Evolutionary conservation across 768 basidiomycete species (phyloP).

Genomic region (Sistotremastrum suecicum): DNA sequence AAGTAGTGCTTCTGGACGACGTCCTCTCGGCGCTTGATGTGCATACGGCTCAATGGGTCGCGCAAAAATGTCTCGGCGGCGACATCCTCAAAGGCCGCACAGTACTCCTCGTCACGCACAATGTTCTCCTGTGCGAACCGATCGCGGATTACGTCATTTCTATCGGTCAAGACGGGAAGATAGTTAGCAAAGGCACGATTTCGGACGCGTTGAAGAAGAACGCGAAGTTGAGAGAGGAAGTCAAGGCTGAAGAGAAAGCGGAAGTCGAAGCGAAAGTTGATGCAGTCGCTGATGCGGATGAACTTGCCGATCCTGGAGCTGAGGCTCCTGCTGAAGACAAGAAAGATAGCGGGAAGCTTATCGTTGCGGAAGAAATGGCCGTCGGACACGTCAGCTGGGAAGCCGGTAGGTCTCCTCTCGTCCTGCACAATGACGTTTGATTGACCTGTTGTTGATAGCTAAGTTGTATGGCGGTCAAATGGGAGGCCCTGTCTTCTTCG

Average conservation of each 20-base stretch:
- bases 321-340: constrained; percentile 2
- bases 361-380: constrained; percentile 49
- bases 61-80: constrained; percentile 21
- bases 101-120: constrained; percentile 19
- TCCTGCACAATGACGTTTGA: not conserved
- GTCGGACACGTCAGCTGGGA: constrained; percentile 44
- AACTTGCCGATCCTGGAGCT: constrained; percentile 3
- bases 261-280: constrained; percentile 10
- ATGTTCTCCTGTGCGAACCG: constrained; percentile 8
- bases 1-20: constrained; percentile 32
- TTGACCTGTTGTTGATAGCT: constrained; percentile 7
- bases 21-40: constrained; percentile 30
- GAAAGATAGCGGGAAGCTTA: constrained; percentile 37
- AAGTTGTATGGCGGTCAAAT: not conserved
- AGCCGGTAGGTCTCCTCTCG: constrained; percentile 18
- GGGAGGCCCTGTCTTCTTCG: not conserved
- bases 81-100: constrained; percentile 22
- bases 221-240: not conserved
- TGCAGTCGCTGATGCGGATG: not conserved
- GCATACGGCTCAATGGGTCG: constrained; percentile 22
- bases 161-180: not conserved
- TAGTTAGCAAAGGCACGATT: not conserved
- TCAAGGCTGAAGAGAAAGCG: constrained; percentile 4
- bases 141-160: constrained; percentile 3
- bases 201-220: constrained; percentile 6